Base-by-base conservation (phyloP, 2,329 filamentous ascomycete genomes). In the Lasiodiplodia gonubiensis region DNA sequence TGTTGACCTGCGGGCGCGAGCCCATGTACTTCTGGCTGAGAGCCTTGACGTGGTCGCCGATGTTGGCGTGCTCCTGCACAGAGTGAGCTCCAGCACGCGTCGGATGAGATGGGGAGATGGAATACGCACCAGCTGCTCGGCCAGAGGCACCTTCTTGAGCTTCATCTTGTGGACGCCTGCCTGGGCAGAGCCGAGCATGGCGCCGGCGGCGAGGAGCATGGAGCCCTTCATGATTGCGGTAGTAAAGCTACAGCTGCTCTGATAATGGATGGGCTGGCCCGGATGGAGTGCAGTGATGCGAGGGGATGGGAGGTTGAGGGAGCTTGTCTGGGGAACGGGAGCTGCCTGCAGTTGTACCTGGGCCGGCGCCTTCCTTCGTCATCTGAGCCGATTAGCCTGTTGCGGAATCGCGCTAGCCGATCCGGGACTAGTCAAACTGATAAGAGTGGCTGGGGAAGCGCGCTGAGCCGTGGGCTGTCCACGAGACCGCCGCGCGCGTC, bases 21-120 rank as follows among this genome's bases (percentile, higher is more conserved):
- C 94, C 93, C 88, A 98, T 91, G 86, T 97, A 97, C 88, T 98
- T 99, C 86, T 98, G 94, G 71, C 92, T 89, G 69, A 99, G 89
- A 70, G 90, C 88, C 79, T 90, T 89, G 73, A 93, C 86, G 77
- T 98, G 94, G 70, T 89, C 85, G 77, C 93, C 88, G 78, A 99
- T 89, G 78, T 91, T 92, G 77, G 91, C 87, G 72, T 88, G 84
- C 79, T 92, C 88, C 92, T 95, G 70, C 51, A 53, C 66, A 51
- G 27, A 30, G 69, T 79, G 42, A 70, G 69, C 67, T 68, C 30
- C 21, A 37, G 39, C 25, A 57, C 68, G 65, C 68, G 60, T 66
- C 25, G 23, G 55, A 39, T 35, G 61, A 53, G 27, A 67, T 46
- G 60, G 52, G 30, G 64, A 63, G 60, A 49, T 64, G 70, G 68